Evolutionary conservation across 2,329 filamentous ascomycete genomes (phyloP).

Genomic region (Aspergillus quadricinctus): DNA sequence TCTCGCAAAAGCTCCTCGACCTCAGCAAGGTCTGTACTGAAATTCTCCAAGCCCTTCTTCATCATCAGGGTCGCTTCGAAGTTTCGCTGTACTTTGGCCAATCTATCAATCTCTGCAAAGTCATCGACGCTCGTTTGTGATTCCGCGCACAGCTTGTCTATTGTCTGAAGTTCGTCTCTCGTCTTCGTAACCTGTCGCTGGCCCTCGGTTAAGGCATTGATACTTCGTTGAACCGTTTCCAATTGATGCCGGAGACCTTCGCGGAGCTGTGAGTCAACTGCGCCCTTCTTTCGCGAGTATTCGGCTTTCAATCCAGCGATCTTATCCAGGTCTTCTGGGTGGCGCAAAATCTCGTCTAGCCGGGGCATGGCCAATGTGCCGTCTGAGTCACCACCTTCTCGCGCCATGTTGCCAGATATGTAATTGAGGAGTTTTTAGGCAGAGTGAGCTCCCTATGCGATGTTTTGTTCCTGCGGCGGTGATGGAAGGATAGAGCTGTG

Average conservation of each 20-base stretch:
- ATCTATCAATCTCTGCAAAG: conserved; percentile 75
- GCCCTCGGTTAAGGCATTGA: conserved; percentile 81
- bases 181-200: conserved; percentile 89
- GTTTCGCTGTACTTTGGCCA: conserved; percentile 67
- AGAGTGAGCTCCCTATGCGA: background rate
- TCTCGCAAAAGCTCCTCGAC: conserved; percentile 75
- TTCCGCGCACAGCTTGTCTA: conserved; percentile 94
- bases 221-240: conserved; percentile 88
- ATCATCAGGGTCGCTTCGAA: conserved; percentile 92
- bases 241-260: conserved; percentile 86
- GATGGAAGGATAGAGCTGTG: background rate
- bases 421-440: background rate
- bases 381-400: conserved; percentile 41
- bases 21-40: conserved; percentile 69
- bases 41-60: conserved; percentile 83
- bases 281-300: conserved; percentile 88
- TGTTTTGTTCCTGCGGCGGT: background rate
- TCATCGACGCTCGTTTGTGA: conserved; percentile 96
- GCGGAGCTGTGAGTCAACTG: conserved; percentile 85
- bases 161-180: conserved; percentile 98
- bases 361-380: conserved; percentile 64
- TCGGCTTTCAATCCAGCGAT: conserved; percentile 84
- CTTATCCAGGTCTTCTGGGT: conserved; percentile 97
- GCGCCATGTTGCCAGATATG: conserved; percentile 28
- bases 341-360: conserved; percentile 87